Conservation (phyloP, 768 basidiomycete species). For the Erythrobasidium yunnanense region DNA sequence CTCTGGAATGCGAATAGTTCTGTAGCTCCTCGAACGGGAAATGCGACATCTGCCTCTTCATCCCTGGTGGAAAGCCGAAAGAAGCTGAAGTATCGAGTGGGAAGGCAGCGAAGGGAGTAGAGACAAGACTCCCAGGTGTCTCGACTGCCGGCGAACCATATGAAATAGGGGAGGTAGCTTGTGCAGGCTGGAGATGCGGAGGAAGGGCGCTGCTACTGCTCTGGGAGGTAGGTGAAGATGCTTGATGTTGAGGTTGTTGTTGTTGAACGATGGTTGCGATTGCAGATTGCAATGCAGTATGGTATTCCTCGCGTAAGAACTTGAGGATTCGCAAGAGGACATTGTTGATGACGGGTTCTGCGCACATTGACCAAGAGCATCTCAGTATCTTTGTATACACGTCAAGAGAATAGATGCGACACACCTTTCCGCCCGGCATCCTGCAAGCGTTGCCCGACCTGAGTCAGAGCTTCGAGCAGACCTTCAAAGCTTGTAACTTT, state of each 20-base stretch:
- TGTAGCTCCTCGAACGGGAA: constrained; percentile 15
- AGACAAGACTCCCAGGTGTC: background rate
- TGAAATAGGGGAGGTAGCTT: background rate
- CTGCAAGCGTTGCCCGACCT: constrained; percentile 65
- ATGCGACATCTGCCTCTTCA: constrained; percentile 2
- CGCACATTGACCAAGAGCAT: background rate
- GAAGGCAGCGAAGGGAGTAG: background rate
- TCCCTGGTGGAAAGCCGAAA: background rate
- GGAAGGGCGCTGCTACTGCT: background rate
- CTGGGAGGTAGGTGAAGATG: too few relatives aligned
- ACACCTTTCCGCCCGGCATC: constrained; percentile 92
- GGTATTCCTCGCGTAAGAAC: constrained; percentile 88
- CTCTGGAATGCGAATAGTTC: background rate
- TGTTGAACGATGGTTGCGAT: background rate
- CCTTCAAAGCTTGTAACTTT: constrained; percentile 79
- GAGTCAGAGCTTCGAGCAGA: constrained; percentile 64
- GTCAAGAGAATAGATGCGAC: background rate
- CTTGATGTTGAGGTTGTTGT: too few relatives aligned
- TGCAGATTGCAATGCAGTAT: constrained; percentile 57
- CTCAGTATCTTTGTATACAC: background rate
- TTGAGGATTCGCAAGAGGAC: constrained; percentile 85
- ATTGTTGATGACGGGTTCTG: constrained; percentile 91
- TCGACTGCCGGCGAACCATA: background rate
- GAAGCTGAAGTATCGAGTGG: background rate
- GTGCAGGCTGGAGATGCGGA: constrained; percentile 4